Base-by-base conservation (phyloP, 2,329 filamentous ascomycete species). In the Diaporthe velutina region DNA sequence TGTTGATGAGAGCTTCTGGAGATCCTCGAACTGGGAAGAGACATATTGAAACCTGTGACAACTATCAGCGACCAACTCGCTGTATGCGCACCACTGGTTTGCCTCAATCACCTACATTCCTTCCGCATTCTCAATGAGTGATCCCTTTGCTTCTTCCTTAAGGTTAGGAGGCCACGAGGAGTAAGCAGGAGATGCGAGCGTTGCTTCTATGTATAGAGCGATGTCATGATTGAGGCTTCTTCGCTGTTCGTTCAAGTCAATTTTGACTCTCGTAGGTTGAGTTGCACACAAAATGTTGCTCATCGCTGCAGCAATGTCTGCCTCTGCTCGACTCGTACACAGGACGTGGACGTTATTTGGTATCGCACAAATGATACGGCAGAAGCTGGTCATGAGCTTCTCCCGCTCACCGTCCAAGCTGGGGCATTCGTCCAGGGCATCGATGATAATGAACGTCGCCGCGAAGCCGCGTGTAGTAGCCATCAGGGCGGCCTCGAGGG, bases 381-480 rank as follows among this genome's bases (percentile, higher is more conserved):
- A 4, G 2, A 64, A n/a, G 58, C 58, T 64, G 1, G 13, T 19
- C 38, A 64, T 4, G 2, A 64, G 58, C 22, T 28, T 64, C n/a
- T 3, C 13, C 3, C 25, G 57, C 35, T 61, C 57, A 15, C 57
- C 22, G 17, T 25, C 15, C 35, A 61, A 4, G 22, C 9, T 42
- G 8, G 57, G 35, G 10, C 57, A 61, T 64, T 64, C 58, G 12
- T 64, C 58, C 10, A 64, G 15, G 22, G 58, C 58, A n/a, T 64
- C 58, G 22, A 64, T 45, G 38, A 64, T 22, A n/a, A 45, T 64
- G 13, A 42, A 64, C 0, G 22, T 30, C 5, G 38, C 35, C 17
- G 58, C 45, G 13, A 64, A 64, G 0, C 58, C 38, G 38, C 30
- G n/a, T 30, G 40, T 3, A 15, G n/a, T 45, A 42, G 58, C 58